phyloP scores from a whole-genome alignment of 768 basidiomycete genomes.

The Suillus variegatus region DNA sequence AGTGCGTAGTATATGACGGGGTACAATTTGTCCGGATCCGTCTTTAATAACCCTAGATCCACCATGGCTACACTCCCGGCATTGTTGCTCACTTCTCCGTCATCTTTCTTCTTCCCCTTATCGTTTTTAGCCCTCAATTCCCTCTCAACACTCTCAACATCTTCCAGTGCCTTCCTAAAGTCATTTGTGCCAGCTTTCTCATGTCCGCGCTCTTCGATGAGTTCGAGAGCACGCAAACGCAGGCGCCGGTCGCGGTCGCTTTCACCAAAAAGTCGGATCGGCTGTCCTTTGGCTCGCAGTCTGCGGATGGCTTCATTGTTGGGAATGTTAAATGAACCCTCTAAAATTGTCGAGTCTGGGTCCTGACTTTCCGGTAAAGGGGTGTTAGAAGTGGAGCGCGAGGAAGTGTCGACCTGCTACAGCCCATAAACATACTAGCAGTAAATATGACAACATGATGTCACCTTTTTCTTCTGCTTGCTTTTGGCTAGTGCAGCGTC shows the following conservation, averaged over 20 bases:
- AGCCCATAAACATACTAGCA: conserved; percentile 27
- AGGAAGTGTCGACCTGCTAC: conserved; percentile 45
- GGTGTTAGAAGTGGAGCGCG: conserved; percentile 43
- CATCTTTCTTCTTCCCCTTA: conserved; percentile 66
- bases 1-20: conserved; percentile 96
- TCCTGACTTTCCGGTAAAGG: conserved; percentile 35
- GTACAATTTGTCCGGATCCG: conserved; percentile 92
- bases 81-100: conserved; percentile 46
- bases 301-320: conserved; percentile 91
- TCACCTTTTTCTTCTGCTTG: conserved; percentile 47
- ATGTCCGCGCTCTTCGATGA: conserved; percentile 88
- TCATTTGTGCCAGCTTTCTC: conserved; percentile 90
- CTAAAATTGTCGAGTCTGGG: conserved; percentile 39
- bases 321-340: conserved; percentile 78
- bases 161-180: conserved; percentile 87
- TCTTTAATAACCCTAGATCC: conserved; percentile 81
- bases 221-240: conserved; percentile 88
- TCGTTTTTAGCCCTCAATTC: conserved; percentile 59
- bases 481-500: conserved; percentile 19
- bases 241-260: conserved; percentile 91
- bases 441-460: conserved; percentile 21
- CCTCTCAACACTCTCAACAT: conserved; percentile 79
- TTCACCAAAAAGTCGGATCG: conserved; percentile 93
- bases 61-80: conserved; percentile 50
- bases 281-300: conserved; percentile 89